Evolutionary conservation across 768 basidiomycete genomes (phyloP), one percentile per base, ranked within the genome.

Genomic region (Phylloporus sp.): DNA sequence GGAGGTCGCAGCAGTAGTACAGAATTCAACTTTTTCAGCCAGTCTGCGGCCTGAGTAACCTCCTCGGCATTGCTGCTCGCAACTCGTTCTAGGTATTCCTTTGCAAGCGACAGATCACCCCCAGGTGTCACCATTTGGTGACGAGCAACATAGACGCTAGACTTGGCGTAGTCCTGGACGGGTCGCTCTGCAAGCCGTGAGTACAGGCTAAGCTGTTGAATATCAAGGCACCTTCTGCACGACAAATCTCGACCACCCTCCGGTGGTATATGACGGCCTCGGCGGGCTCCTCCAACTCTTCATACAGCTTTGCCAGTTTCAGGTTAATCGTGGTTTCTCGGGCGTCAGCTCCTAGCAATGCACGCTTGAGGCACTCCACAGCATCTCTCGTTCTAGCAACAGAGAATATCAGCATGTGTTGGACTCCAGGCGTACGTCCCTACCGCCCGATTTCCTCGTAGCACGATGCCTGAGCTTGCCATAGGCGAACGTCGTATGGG

Each of bases 401-500:
- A 39, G 44, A 38, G 28, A 27, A 22, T 15, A 26, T 59, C 29
- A 58, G 42, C 15, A 18, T 20, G 28, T n/a, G 14, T 37, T 22
- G 20, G 26, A 34, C 38, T 15, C 23, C 20, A 36, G 46, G 5
- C 6, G 9, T n/a, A 32, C 24, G 2, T 29, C 64, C 77, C 52
- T 57, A 90, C 93, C 84, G 76, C 59, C 86, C 83, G 55, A 96
- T 81, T 62, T 92, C 89, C 66, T 94, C 90, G 65, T 97, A 98
- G 57, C 93, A 95, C 57, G 84, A 81, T 5, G 87, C 94, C 57
- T 96, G 81, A 8, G 93, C 93, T 57, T 90, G 87, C 96, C 96
- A 98, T 69, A 98, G 76, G 29, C 96, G 81, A 29, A 92, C 85
- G 65, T 98, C 96, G 63, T 96, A 97, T 5, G 96, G 94, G 32